These are phyloP conservation scores for Smittium mucronatum DNA, from an alignment of 371 early-diverging fungal genomes.

Conservation along the genomic window DNA sequence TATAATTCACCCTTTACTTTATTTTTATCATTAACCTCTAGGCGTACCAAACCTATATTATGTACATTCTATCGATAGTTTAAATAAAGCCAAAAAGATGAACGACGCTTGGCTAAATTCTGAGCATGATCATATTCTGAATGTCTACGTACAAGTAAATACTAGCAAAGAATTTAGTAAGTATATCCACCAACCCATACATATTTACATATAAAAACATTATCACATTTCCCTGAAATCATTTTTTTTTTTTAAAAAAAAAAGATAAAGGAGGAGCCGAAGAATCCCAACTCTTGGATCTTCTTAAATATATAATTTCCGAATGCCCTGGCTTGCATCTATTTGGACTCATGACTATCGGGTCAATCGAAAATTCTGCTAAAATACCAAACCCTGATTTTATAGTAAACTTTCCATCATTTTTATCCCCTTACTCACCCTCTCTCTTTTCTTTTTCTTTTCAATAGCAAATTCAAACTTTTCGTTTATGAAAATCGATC, in stretches of 20 bases:
- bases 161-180: conserved; percentile 81
- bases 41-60: conserved; percentile 76
- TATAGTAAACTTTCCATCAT: no score
- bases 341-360: conserved; percentile 92
- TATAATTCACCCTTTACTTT: no score
- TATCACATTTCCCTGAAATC: not conserved
- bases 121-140: conserved; percentile 40
- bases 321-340: conserved; percentile 55
- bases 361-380: conserved; percentile 45
- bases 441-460: no score
- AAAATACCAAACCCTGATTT: conserved; percentile 73
- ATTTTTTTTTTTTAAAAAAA: not conserved
- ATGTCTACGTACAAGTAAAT: conserved; percentile 85
- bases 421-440: no score
- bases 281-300: conserved; percentile 35
- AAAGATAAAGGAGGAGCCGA: conserved; percentile 61
- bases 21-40: no score
- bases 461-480: no score
- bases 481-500: no score
- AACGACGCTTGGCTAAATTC: conserved; percentile 51
- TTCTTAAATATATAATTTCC: conserved; percentile 44
- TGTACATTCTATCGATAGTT: conserved; percentile 80
- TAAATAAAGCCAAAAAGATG: conserved; percentile 64
- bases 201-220: not conserved
- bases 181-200: conserved; percentile 28